Percentiles rank a stretch among this genome's conserved stretches.
phyloP scores from a whole-genome alignment of 805 yeast species.

The Yarrowia hollandica region DNA sequence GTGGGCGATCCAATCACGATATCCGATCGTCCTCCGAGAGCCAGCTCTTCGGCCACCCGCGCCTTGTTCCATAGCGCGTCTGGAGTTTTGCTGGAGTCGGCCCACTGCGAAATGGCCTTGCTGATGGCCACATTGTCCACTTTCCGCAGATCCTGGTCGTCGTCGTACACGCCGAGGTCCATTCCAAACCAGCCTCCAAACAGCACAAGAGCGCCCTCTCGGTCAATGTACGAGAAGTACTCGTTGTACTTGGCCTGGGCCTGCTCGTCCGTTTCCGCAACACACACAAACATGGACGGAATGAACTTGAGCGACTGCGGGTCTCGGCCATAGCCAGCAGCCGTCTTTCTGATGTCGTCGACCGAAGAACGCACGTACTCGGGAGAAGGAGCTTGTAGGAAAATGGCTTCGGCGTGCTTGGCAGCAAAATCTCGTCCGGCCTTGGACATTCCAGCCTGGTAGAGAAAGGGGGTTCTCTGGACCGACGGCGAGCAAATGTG shows the following conservation, averaged over 20 bases:
- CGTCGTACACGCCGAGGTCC: slow-evolving; percentile 43
- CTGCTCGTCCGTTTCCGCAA: slow-evolving; percentile 47
- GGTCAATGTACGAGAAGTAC: slow-evolving; percentile 42
- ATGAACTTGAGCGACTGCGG: slow-evolving; percentile 45
- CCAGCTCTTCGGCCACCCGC: slow-evolving; percentile 41
- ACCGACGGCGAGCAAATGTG: slow-evolving; percentile 48
- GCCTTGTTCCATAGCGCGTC: slow-evolving; percentile 35
- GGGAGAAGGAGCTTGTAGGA: slow-evolving; percentile 44
- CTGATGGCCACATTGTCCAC: slow-evolving; percentile 42
- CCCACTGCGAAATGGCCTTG: slow-evolving; percentile 43
- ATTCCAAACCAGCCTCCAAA: slow-evolving; percentile 48
- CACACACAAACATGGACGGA: slow-evolving; percentile 43
- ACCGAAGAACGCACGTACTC: slow-evolving; percentile 40
- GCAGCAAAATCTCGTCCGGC: slow-evolving; percentile 48
- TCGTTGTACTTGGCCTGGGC: slow-evolving; percentile 45
- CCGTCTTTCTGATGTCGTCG: slow-evolving; percentile 41
- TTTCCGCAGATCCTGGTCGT: slow-evolving; percentile 42
- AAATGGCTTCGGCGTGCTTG: slow-evolving; percentile 48
- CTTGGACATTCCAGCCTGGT: slow-evolving; percentile 50
- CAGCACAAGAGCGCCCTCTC: slow-evolving; percentile 47
- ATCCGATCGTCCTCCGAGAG: slow-evolving; percentile 39
- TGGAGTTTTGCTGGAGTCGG: slow-evolving; percentile 40
- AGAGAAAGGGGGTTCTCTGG: slow-evolving; percentile 48
- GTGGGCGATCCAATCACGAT: slow-evolving; percentile 44
- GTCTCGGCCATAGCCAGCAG: slow-evolving; percentile 43